phyloP scores from a whole-genome alignment of 2,329 filamentous ascomycete genomes.

The Ophiostoma montium region DNA sequence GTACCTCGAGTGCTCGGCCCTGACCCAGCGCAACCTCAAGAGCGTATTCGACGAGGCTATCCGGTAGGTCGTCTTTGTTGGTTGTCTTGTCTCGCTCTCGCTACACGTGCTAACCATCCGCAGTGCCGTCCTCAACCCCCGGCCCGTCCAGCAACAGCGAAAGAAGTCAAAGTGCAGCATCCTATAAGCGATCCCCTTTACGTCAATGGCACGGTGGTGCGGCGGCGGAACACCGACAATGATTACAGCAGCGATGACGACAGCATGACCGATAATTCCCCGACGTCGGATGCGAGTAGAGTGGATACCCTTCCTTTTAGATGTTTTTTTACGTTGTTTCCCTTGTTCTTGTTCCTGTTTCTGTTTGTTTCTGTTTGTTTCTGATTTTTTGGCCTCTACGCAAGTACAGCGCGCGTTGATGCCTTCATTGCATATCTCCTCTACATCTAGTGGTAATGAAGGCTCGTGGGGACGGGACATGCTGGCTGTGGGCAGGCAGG shows the following conservation, averaged over 20 bases:
- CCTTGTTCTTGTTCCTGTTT: not conserved
- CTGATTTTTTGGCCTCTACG: constrained; percentile 4
- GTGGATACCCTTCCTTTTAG: constrained; percentile 14
- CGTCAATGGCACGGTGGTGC: constrained; percentile 2
- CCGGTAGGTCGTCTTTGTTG: constrained; percentile 55
- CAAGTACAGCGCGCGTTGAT: constrained; percentile 5
- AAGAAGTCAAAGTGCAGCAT: constrained; percentile 58
- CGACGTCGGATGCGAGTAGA: constrained; percentile 9
- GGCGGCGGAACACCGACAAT: not conserved
- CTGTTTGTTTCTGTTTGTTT: not conserved
- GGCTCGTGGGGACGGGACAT: constrained; percentile 2
- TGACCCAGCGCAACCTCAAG: constrained; percentile 95
- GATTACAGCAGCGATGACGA: constrained; percentile 2
- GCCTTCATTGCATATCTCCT: constrained; percentile 1
- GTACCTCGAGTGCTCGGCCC: constrained; percentile 93
- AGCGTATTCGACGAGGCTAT: constrained; percentile 98
- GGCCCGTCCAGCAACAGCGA: constrained; percentile 40
- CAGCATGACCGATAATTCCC: not conserved
- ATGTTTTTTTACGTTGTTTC: constrained; percentile 1
- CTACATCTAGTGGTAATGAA: not conserved
- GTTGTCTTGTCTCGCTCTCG: not conserved
- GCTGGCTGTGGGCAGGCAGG: not conserved
- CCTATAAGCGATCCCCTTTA: constrained; percentile 33
- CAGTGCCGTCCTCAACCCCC: constrained; percentile 59
- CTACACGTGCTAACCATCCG: not conserved